phyloP scores from a whole-genome alignment of 805 yeast species.

The Metschnikowia sp. region DNA sequence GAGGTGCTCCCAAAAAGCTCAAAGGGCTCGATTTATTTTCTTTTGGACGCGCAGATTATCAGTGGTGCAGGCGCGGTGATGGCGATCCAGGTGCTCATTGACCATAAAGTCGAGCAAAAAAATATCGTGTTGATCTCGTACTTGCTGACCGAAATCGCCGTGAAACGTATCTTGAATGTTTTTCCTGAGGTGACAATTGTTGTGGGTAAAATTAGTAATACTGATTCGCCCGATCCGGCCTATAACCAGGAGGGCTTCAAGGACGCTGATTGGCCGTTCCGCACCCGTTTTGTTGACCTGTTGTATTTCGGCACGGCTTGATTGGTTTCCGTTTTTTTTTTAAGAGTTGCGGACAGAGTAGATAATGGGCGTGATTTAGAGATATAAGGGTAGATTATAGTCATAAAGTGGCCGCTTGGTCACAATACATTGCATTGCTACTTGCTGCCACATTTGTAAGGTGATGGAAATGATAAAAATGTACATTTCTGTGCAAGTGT shows the following conservation, averaged over 20 bases:
- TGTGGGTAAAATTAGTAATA: conserved; percentile 59
- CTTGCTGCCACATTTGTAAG: no score
- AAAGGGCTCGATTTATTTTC: conserved; percentile 45
- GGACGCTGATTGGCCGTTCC: conserved; percentile 57
- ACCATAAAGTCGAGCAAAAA: conserved; percentile 63
- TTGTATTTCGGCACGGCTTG: conserved; percentile 68
- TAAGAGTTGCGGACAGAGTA: no score
- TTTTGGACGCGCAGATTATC: conserved; percentile 84
- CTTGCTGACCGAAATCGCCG: conserved; percentile 74
- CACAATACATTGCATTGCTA: no score
- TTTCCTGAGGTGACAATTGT: conserved; percentile 68
- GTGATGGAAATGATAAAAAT: no score
- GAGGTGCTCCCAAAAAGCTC: conserved; percentile 57
- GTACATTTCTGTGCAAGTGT: no score
- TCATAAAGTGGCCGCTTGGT: no score
- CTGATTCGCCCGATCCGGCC: conserved; percentile 20
- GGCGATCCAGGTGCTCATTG: conserved; percentile 86
- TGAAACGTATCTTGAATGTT: conserved; percentile 68
- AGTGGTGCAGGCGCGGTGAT: conserved; percentile 93
- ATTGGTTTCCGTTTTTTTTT: no score
- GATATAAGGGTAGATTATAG: no score
- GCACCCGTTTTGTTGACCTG: conserved; percentile 68
- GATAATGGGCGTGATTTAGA: no score
- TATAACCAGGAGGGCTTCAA: conserved; percentile 39
- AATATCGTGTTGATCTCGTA: conserved; percentile 69